Evolutionary conservation across 2,329 filamentous ascomycete genomes (phyloP).

Genomic region (Apiospora marii): DNA sequence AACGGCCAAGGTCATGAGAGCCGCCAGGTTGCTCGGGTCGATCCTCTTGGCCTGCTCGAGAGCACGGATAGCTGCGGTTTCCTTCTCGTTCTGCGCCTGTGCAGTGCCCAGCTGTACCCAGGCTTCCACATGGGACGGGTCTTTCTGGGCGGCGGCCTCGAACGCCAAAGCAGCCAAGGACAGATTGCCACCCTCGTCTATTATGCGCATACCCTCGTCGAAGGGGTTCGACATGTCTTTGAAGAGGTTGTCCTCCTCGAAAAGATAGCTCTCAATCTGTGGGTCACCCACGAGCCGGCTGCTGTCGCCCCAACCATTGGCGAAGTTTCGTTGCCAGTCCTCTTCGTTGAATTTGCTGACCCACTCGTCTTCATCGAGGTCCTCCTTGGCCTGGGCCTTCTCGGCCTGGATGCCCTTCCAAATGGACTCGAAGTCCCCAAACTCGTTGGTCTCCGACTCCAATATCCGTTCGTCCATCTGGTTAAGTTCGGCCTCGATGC

Average conservation of each 20-base stretch:
- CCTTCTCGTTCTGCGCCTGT: constrained; percentile 98
- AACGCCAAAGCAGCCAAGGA: constrained; percentile 94
- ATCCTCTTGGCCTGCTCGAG: constrained; percentile 89
- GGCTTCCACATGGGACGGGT: constrained; percentile 85
- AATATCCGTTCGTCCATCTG: constrained; percentile 75
- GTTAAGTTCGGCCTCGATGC: constrained; percentile 87
- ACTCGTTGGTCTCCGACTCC: constrained; percentile 76
- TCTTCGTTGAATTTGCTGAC: constrained; percentile 77
- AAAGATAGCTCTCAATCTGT: constrained; percentile 87
- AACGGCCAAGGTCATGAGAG: constrained; percentile 93
- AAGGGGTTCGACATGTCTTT: constrained; percentile 83
- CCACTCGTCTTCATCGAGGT: constrained; percentile 67
- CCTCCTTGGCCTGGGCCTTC: constrained; percentile 72
- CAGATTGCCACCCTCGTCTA: constrained; percentile 92
- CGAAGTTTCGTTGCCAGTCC: constrained; percentile 75
- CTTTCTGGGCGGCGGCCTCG: constrained; percentile 92
- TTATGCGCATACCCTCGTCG: constrained; percentile 90
- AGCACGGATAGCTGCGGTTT: constrained; percentile 92
- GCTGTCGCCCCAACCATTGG: constrained; percentile 60
- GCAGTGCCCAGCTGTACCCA: constrained; percentile 93
- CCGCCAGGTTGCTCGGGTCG: constrained; percentile 85
- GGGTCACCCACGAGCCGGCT: constrained; percentile 68
- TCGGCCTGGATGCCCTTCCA: constrained; percentile 85
- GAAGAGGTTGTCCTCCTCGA: constrained; percentile 94
- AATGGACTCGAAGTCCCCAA: constrained; percentile 89